phyloP scores from a whole-genome alignment of 2,329 filamentous ascomycete species.

The Malbranchea zuffiana region DNA sequence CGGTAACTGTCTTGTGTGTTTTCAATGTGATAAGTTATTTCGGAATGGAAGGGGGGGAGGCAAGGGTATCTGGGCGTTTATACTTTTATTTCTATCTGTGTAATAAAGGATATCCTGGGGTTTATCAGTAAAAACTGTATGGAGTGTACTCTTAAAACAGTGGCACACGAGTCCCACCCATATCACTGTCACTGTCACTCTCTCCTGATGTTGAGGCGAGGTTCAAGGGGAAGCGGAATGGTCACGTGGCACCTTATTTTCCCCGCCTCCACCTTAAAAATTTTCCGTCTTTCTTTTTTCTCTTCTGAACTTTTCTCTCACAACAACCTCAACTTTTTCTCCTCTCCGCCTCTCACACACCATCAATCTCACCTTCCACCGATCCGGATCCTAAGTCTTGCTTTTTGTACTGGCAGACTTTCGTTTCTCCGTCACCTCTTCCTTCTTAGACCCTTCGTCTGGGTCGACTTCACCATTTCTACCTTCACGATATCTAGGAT shows the following conservation, averaged over 20 bases:
- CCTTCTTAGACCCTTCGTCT: conserved; percentile 1
- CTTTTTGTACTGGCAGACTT: too few species aligned
- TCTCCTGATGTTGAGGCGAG: not conserved
- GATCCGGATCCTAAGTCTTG: too few species aligned
- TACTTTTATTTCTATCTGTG: conserved; percentile 1
- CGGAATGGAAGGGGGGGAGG: not conserved
- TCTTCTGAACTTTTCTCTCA: too few species aligned
- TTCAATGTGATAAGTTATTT: not conserved
- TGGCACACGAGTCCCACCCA: too few species aligned
- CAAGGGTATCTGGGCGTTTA: not conserved
- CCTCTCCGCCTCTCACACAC: not conserved
- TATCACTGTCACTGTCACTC: not conserved
- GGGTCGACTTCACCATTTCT: conserved; percentile 6
- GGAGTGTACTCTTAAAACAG: too few species aligned
- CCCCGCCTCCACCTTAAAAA: not conserved
- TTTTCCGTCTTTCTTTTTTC: not conserved
- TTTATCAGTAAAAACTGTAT: too few species aligned
- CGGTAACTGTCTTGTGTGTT: not conserved
- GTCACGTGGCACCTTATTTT: not conserved
- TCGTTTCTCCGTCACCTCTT: too few species aligned
- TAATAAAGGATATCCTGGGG: too few species aligned
- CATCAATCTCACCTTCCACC: too few species aligned
- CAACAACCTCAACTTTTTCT: not conserved
- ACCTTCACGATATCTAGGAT: conserved; percentile 17
- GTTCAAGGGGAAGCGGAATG: not conserved